A percentile compares a stretch with the other conserved stretches of the same genome.
Conservation (phyloP, 106 monocot species). For the Apostasia ramifera region DNA sequence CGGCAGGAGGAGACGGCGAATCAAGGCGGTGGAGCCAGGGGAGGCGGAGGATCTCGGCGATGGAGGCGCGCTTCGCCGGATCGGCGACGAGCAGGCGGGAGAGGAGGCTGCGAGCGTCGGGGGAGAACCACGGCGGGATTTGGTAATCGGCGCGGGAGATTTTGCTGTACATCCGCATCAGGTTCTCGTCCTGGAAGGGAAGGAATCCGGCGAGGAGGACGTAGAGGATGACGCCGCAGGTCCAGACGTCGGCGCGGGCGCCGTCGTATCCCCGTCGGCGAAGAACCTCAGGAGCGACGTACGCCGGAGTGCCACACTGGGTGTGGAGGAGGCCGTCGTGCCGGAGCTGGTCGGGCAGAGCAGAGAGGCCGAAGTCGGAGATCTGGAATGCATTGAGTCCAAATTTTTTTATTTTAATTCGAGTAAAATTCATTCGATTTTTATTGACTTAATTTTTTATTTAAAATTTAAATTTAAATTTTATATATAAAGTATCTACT, state of each 20-base stretch:
- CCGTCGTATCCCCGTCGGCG: slow-evolving; percentile 8
- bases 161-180: slow-evolving; percentile 40
- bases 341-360: slow-evolving; percentile 30
- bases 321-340: slow-evolving; percentile 43
- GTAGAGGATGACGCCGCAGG: slow-evolving; percentile 17
- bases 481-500: too few species aligned
- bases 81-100: slow-evolving; percentile 10
- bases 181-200: slow-evolving; percentile 29
- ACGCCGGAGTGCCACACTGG: slow-evolving; percentile 33
- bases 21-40: slow-evolving; percentile 7
- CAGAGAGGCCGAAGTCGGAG: slow-evolving; percentile 25
- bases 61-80: slow-evolving; percentile 11
- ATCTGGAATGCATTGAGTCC: neutral
- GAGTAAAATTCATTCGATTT: too few species aligned
- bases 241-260: slow-evolving; percentile 13
- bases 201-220: slow-evolving; percentile 18
- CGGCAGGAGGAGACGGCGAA: neutral
- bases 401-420: too few species aligned
- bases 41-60: slow-evolving; percentile 4
- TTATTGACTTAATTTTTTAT: too few species aligned
- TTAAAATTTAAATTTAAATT: too few species aligned
- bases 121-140: slow-evolving; percentile 18
- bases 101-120: slow-evolving; percentile 9
- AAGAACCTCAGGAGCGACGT: slow-evolving; percentile 14
- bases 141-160: slow-evolving; percentile 16